These are phyloP conservation scores for Schoenoplectus tabernaemontani DNA, from an alignment of 202 grass and related monocot species.

Conservation along the genomic window DNA sequence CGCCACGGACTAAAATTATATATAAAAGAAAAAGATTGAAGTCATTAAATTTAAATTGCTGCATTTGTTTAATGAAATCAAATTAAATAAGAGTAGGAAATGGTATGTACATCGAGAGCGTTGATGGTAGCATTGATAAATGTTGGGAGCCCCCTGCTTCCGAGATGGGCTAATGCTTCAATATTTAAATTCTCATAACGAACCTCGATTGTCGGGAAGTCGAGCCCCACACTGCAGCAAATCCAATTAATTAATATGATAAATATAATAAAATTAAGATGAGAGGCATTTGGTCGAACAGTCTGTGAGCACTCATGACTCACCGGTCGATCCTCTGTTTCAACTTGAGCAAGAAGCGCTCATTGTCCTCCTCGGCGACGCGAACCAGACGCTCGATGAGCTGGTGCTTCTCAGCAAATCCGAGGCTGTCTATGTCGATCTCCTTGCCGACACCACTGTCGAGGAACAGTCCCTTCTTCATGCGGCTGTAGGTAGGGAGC, in stretches of 20 bases:
- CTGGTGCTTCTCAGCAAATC: slow-evolving; percentile 30
- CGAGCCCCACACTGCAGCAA: slow-evolving; percentile 46
- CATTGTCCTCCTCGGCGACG: slow-evolving; percentile 59
- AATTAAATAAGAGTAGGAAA: background rate
- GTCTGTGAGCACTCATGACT: background rate
- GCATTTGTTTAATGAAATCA: background rate
- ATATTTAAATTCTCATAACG: slow-evolving; percentile 55
- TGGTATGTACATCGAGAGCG: slow-evolving; percentile 31
- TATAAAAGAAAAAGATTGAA: background rate
- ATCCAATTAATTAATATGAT: too few relatives aligned
- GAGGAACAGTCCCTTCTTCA: slow-evolving; percentile 42
- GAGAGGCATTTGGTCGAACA: background rate
- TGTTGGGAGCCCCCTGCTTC: slow-evolving; percentile 51
- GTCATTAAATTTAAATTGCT: background rate
- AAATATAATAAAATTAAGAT: too few relatives aligned
- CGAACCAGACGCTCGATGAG: slow-evolving; percentile 51
- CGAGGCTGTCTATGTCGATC: slow-evolving; percentile 40
- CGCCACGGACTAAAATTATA: slow-evolving; percentile 8
- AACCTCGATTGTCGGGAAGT: slow-evolving; percentile 60
- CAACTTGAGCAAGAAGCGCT: slow-evolving; percentile 64
- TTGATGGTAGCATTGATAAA: slow-evolving; percentile 52
- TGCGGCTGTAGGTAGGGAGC: slow-evolving; percentile 52
- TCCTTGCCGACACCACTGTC: slow-evolving; percentile 12
- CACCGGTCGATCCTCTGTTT: slow-evolving; percentile 55
- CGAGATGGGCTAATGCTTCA: slow-evolving; percentile 43